These are phyloP conservation scores for Fusarium nurragi DNA, from an alignment of 2,329 filamentous ascomycete species.

Conservation along the genomic window DNA sequence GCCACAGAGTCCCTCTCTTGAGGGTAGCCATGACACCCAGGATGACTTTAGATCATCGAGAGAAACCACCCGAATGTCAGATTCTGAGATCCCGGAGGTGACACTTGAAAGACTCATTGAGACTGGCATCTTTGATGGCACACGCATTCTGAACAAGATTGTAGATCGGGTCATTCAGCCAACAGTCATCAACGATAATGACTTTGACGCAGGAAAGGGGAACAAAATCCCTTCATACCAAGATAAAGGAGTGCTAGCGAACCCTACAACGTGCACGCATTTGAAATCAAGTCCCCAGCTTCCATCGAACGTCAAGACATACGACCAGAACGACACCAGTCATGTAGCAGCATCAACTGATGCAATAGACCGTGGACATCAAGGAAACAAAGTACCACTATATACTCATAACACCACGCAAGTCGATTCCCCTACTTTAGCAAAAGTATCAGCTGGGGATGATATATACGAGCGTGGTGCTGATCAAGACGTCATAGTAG, in stretches of 20 bases:
- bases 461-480: not conserved
- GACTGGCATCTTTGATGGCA: conserved; percentile 36
- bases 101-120: conserved; percentile 24
- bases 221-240: conserved; percentile 11
- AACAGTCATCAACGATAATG: not conserved
- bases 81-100: not conserved
- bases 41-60: not conserved
- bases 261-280: not conserved
- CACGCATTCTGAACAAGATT: not conserved
- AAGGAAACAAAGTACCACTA: not conserved
- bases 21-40: not conserved
- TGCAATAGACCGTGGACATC: not conserved
- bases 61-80: not conserved
- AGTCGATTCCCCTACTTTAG: not conserved
- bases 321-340: not conserved
- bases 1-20: not conserved
- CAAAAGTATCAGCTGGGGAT: not conserved
- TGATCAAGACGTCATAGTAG: not conserved
- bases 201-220: not conserved
- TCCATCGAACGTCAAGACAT: not conserved
- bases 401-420: not conserved
- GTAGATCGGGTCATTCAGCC: not conserved
- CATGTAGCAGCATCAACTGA: not conserved
- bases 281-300: not conserved
- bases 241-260: conserved; percentile 37